phyloP scores from a whole-genome alignment of 257 asterid genomes.

The Solanum sitiens region DNA sequence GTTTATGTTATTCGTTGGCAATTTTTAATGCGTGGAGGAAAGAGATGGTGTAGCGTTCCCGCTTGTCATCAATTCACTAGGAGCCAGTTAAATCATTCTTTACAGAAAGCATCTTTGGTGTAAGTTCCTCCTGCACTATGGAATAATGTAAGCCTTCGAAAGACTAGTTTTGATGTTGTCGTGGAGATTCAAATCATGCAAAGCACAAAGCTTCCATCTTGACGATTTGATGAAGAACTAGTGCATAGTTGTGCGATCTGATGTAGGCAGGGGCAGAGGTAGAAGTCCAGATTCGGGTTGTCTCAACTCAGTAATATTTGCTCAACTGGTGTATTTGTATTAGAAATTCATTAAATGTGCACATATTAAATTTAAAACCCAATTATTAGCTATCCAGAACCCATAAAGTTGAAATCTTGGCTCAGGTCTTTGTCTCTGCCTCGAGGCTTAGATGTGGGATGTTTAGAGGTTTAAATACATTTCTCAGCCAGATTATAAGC shows the following conservation, averaged over 20 bases:
- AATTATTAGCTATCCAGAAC: not conserved
- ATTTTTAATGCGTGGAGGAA: not conserved
- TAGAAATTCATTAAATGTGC: not conserved
- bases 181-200: not conserved
- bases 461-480: not conserved
- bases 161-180: not conserved
- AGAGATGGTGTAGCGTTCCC: not conserved
- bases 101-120: not conserved
- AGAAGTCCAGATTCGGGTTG: not conserved
- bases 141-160: not conserved
- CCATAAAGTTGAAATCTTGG: not conserved
- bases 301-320: not conserved
- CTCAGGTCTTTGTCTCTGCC: not conserved
- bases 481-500: not conserved
- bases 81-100: not conserved
- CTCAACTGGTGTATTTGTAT: not conserved
- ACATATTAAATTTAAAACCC: not conserved
- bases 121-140: not conserved
- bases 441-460: not conserved
- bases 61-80: not conserved
- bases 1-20: not conserved
- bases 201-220: not conserved
- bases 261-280: not conserved
- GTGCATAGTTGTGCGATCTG: not conserved
- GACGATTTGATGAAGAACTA: not conserved